Evolutionary conservation across 2,329 filamentous ascomycete genomes (phyloP).

Genomic region (Aspergillus thermomutatus): DNA sequence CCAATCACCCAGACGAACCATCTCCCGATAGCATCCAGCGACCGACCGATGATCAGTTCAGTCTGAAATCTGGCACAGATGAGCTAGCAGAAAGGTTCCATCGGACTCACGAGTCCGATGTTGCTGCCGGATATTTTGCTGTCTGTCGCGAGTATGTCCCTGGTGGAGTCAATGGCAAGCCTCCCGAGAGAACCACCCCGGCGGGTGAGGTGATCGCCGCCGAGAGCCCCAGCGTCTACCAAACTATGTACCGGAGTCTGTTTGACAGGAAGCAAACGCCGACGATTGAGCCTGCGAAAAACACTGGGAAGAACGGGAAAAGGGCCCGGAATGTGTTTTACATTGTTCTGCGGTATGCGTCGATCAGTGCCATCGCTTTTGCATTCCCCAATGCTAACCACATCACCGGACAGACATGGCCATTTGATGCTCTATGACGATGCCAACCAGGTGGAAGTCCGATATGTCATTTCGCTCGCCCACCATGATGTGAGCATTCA

Average conservation of each 20-base stretch:
- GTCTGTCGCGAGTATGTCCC: slow-evolving; percentile 90
- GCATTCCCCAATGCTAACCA: not conserved
- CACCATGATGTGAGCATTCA: slow-evolving; percentile 81
- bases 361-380: not conserved
- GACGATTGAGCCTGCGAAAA: slow-evolving; percentile 52
- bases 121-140: slow-evolving; percentile 90
- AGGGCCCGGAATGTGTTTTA: slow-evolving; percentile 86
- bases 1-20: slow-evolving; percentile 36
- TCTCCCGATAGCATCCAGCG: slow-evolving; percentile 39
- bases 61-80: slow-evolving; percentile 60
- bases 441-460: slow-evolving; percentile 88
- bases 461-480: slow-evolving; percentile 89
- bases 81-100: slow-evolving; percentile 60
- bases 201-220: slow-evolving; percentile 72
- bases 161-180: slow-evolving; percentile 87
- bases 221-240: slow-evolving; percentile 91
- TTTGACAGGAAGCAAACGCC: slow-evolving; percentile 74
- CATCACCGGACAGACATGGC: slow-evolving; percentile 62
- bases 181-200: slow-evolving; percentile 79
- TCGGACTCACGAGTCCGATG: slow-evolving; percentile 65
- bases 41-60: slow-evolving; percentile 62
- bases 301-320: slow-evolving; percentile 48
- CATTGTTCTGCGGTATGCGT: slow-evolving; percentile 73
- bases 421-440: slow-evolving; percentile 98
- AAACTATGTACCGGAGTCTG: slow-evolving; percentile 95